Conservation (phyloP, 164 flowering plant genomes). For the Dillenia turbinata region DNA sequence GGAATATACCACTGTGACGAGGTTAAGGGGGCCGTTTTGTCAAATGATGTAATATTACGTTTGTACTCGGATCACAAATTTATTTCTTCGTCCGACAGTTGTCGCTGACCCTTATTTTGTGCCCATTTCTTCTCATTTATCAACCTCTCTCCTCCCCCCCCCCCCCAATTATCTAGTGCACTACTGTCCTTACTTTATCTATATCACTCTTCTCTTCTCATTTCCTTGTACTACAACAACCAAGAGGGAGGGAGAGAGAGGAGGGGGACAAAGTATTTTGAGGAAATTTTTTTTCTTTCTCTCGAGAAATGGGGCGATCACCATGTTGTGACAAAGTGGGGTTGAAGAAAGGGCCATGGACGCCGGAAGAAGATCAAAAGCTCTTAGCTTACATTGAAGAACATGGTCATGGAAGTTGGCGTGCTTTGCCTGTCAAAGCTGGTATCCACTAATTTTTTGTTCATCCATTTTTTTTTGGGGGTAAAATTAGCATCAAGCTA, state of each 20-base stretch:
- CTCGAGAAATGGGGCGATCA: slow-evolving; percentile 58
- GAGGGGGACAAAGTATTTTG: neutral
- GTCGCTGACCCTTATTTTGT: slow-evolving; percentile 35
- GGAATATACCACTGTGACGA: too few relatives aligned
- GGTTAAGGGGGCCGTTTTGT: slow-evolving; percentile 3
- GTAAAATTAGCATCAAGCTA: neutral
- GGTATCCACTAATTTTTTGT: slow-evolving; percentile 28
- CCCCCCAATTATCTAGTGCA: neutral
- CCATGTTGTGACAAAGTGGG: slow-evolving; percentile 91
- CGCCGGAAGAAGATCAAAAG: slow-evolving; percentile 95
- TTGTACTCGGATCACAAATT: slow-evolving; percentile 11
- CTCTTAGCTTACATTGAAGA: slow-evolving; percentile 90
- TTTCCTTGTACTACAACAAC: neutral
- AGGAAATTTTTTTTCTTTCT: neutral
- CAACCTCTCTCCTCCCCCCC: neutral
- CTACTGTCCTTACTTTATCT: neutral
- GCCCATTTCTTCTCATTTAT: slow-evolving; percentile 9
- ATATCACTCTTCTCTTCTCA: neutral
- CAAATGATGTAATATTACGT: neutral
- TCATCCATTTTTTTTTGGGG: neutral
- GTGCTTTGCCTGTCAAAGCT: slow-evolving; percentile 87
- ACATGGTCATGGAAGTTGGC: slow-evolving; percentile 98
- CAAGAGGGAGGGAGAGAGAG: neutral
- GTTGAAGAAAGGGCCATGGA: slow-evolving; percentile 96
- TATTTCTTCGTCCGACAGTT: slow-evolving; percentile 24